A percentile compares a stretch with the other conserved stretches of the same genome.
Evolutionary conservation across 1,284 basidiomycete genomes (phyloP).

Genomic region (Phellopilus nigrolimitatus): DNA sequence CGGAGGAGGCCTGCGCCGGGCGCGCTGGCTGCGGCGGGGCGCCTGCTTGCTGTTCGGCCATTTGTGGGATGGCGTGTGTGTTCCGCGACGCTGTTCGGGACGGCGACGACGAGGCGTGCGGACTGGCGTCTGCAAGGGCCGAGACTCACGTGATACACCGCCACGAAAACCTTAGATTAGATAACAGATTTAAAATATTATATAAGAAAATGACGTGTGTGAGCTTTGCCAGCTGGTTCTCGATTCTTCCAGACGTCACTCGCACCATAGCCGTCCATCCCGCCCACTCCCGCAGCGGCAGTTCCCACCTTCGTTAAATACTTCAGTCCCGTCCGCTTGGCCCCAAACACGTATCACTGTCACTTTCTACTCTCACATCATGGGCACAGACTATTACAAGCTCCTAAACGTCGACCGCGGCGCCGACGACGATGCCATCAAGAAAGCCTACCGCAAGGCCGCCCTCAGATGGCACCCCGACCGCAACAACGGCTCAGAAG

Average conservation of each 20-base stretch:
- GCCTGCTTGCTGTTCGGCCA: not conserved
- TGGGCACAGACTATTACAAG: conserved; percentile 84
- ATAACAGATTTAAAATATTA: too few species aligned
- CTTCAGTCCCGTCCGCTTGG: not conserved
- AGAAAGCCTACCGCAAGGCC: conserved; percentile 81
- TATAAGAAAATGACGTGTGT: too few species aligned
- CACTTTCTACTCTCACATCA: conserved; percentile 26
- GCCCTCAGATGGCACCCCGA: conserved; percentile 93
- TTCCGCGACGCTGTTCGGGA: not conserved
- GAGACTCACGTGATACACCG: too few species aligned
- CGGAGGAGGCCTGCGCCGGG: conserved; percentile 31
- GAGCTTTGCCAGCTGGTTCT: conserved; percentile 7
- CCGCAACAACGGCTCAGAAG: conserved; percentile 80
- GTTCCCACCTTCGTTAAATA: conserved; percentile 3
- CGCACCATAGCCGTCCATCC: not conserved
- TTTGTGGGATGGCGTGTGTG: not conserved
- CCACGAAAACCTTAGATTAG: not conserved
- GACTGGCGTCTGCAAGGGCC: too few species aligned
- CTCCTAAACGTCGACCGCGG: conserved; percentile 69
- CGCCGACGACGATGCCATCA: conserved; percentile 81
- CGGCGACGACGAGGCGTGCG: not conserved
- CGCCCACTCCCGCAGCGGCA: not conserved
- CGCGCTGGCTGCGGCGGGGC: not conserved
- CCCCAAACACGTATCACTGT: not conserved
- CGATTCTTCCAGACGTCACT: not conserved